Percentiles rank a stretch among this genome's conserved stretches.
phyloP scores from a whole-genome alignment of 768 basidiomycete species.

The Leccinum disarticulatum region DNA sequence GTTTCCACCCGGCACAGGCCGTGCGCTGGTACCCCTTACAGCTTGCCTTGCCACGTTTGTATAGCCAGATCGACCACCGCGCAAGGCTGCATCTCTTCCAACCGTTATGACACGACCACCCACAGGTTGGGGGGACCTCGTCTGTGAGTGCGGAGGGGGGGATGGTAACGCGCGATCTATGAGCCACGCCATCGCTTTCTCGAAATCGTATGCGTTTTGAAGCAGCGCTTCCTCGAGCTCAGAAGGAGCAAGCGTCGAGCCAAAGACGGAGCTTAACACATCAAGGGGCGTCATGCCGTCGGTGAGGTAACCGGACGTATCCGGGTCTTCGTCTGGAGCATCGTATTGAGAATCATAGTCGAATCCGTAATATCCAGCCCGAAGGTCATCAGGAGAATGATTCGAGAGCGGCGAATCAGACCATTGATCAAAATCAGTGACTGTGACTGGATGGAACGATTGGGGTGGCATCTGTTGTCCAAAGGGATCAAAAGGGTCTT shows the following conservation, averaged over 20 bases:
- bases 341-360: constrained; percentile 35
- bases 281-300: constrained; percentile 98
- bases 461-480: constrained; percentile 43
- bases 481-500: constrained; percentile 84
- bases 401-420: constrained; percentile 53
- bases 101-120: constrained; percentile 70
- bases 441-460: constrained; percentile 61
- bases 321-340: constrained; percentile 42
- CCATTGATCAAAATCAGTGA: constrained; percentile 65
- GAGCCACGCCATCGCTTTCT: constrained; percentile 92
- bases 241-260: constrained; percentile 81
- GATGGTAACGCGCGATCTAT: constrained; percentile 67
- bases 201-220: constrained; percentile 90
- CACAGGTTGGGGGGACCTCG: constrained; percentile 52
- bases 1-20: constrained; percentile 47
- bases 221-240: constrained; percentile 93
- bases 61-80: constrained; percentile 43
- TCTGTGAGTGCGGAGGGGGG: constrained; percentile 38
- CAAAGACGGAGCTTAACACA: constrained; percentile 92
- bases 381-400: constrained; percentile 53
- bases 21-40: constrained; percentile 29
- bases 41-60: constrained; percentile 19
- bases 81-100: constrained; percentile 50
- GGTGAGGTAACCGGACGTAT: constrained; percentile 62
- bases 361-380: constrained; percentile 31